A percentile compares a stretch with the other conserved stretches of the same genome.
Evolutionary conservation across 768 basidiomycete species (phyloP).

Genomic region (Wakefieldia striispora): DNA sequence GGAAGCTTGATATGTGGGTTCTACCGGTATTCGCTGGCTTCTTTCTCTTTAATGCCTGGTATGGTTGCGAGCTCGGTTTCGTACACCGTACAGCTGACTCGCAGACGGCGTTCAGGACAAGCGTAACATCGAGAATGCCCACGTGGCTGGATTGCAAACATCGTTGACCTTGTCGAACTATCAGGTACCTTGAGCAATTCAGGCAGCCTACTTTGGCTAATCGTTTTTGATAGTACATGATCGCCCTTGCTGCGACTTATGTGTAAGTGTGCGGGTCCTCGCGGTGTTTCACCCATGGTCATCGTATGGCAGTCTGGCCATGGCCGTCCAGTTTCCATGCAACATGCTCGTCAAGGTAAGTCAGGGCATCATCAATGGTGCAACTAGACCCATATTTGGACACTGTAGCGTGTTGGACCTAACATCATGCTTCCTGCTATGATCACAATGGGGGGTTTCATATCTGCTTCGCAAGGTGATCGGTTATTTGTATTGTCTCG

Average conservation of each 20-base stretch:
- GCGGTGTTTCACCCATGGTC: no score
- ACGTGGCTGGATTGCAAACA: constrained; percentile 56
- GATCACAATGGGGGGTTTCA: constrained; percentile 63
- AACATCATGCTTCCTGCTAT: constrained; percentile 59
- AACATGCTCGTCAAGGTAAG: constrained; percentile 52
- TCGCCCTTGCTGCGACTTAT: no score
- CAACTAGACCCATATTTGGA: not conserved
- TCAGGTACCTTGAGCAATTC: constrained; percentile 12
- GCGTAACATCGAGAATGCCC: constrained; percentile 56
- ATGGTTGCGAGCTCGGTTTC: constrained; percentile 13
- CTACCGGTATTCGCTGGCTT: constrained; percentile 50
- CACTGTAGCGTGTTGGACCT: constrained; percentile 44
- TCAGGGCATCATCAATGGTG: not conserved
- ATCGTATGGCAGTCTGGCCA: constrained; percentile 39
- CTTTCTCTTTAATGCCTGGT: constrained; percentile 52
- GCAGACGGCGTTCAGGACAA: constrained; percentile 26
- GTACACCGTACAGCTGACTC: not conserved
- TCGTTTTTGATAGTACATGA: no score
- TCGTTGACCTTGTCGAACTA: constrained; percentile 38
- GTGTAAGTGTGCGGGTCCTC: no score
- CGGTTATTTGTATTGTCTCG: not conserved
- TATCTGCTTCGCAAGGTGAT: constrained; percentile 57
- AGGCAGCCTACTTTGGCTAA: not conserved
- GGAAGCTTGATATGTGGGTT: constrained; percentile 47
- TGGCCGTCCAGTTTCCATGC: constrained; percentile 57